Evolutionary conservation across 805 yeast genomes (phyloP).

Genomic region (Saccharomyces jurei): DNA sequence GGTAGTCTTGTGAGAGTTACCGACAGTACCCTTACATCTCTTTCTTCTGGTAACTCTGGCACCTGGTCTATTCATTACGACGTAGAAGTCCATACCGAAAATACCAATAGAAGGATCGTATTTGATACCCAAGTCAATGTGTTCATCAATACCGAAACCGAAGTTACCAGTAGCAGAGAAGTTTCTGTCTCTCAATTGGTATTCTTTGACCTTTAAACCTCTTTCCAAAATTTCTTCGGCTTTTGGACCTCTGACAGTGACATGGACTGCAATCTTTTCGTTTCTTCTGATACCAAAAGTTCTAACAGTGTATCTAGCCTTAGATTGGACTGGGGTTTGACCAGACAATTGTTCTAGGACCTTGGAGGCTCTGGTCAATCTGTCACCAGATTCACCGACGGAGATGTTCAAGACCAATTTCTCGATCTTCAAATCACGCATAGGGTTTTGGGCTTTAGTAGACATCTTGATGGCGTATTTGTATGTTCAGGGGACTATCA

Average conservation of each 20-base stretch:
- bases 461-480: slow-evolving; percentile 31
- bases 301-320: slow-evolving; percentile 99
- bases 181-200: slow-evolving; percentile 86
- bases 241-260: slow-evolving; percentile 98
- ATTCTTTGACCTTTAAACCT: slow-evolving; percentile 98
- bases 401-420: slow-evolving; percentile 97
- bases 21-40: slow-evolving; percentile 78
- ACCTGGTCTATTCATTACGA: slow-evolving; percentile 97
- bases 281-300: slow-evolving; percentile 99
- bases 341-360: slow-evolving; percentile 98
- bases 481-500: slow-evolving; percentile 5
- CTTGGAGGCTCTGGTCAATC: slow-evolving; percentile 99
- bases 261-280: slow-evolving; percentile 97
- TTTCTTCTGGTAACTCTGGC: slow-evolving; percentile 95
- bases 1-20: slow-evolving; percentile 81
- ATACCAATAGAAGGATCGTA: slow-evolving; percentile 98
- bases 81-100: slow-evolving; percentile 99
- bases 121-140: slow-evolving; percentile 98
- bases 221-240: slow-evolving; percentile 98
- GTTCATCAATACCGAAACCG: slow-evolving; percentile 98
- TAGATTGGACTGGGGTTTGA: slow-evolving; percentile 98
- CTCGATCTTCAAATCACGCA: slow-evolving; percentile 97
- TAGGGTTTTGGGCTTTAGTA: slow-evolving; percentile 69
- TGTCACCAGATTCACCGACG: slow-evolving; percentile 99
- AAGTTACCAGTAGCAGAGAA: slow-evolving; percentile 98